These are phyloP conservation scores for Antitrichia curtipendula DNA, from an alignment of 225 moss, liverwort and hornwort species.

Conservation along the genomic window DNA sequence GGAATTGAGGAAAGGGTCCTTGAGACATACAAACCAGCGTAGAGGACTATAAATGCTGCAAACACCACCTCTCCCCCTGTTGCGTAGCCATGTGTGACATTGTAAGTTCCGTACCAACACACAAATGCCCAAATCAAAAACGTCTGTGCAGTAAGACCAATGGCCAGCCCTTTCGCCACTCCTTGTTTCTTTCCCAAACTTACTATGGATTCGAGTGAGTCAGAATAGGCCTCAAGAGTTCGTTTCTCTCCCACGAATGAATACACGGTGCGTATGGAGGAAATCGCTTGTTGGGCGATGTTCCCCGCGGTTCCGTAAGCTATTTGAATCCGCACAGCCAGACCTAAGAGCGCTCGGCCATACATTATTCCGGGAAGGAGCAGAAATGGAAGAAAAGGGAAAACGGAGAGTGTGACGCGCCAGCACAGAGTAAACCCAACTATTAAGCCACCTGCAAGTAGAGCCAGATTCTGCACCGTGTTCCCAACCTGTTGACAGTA, in stretches of 20 bases:
- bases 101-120: constrained; percentile 58
- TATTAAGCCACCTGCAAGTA: constrained; percentile 12
- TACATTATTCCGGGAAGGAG: constrained; percentile 45
- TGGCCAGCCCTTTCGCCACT: constrained; percentile 45
- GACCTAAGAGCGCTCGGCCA: constrained; percentile 31
- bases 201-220: constrained; percentile 30
- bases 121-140: constrained; percentile 57
- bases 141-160: constrained; percentile 38
- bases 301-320: constrained; percentile 18
- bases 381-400: constrained; percentile 39
- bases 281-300: constrained; percentile 44
- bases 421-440: constrained; percentile 24
- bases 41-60: constrained; percentile 25
- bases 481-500: constrained; percentile 18
- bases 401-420: constrained; percentile 24
- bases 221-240: constrained; percentile 28
- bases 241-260: constrained; percentile 58
- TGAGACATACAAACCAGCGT: constrained; percentile 34
- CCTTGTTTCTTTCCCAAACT: constrained; percentile 41
- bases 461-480: constrained; percentile 33
- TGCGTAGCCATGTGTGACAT: constrained; percentile 18
- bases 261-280: constrained; percentile 62
- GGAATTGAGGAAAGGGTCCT: background rate
- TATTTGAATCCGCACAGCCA: constrained; percentile 32
- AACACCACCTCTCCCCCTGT: constrained; percentile 45